phyloP scores from a whole-genome alignment of 2,329 filamentous ascomycete species.

The Alternaria metachromatica region DNA sequence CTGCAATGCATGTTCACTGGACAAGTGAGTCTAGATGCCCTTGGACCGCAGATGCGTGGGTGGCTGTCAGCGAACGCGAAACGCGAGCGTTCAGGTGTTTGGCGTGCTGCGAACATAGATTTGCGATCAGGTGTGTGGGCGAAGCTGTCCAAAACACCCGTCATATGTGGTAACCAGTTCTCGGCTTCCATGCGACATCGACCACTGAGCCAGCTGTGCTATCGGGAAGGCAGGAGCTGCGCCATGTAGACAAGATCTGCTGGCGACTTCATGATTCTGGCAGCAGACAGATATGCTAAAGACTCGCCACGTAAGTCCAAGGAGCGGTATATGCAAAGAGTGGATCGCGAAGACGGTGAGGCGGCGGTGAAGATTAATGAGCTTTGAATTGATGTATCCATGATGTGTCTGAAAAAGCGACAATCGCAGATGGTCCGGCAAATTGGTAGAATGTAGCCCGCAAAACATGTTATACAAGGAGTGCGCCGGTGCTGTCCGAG shows the following conservation, averaged over 20 bases:
- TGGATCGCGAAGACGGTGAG: conserved; percentile 2
- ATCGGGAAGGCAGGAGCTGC: neutral
- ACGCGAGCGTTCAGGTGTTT: neutral
- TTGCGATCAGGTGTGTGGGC: neutral
- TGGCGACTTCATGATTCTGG: neutral
- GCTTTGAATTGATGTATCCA: conserved; percentile 35
- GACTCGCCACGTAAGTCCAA: neutral
- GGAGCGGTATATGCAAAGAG: neutral
- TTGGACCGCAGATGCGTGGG: neutral
- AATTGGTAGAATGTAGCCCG: conserved; percentile 29
- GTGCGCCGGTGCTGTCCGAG: conserved; percentile 21
- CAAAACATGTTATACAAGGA: conserved; percentile 34
- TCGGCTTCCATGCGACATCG: neutral
- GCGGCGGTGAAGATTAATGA: conserved; percentile 16
- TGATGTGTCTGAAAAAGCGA: conserved; percentile 27
- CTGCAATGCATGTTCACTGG: neutral
- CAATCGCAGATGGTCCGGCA: conserved; percentile 24
- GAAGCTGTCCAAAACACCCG: neutral
- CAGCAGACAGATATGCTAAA: neutral
- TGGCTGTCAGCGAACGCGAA: neutral
- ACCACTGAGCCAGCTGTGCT: neutral
- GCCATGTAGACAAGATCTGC: neutral
- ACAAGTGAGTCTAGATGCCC: neutral
- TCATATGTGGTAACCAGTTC: neutral
- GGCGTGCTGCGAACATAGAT: neutral